Percentiles rank a stretch among this genome's conserved stretches.
These are phyloP conservation scores for Salix exigua DNA, from an alignment of 345 rosid genomes.

Conservation along the genomic window DNA sequence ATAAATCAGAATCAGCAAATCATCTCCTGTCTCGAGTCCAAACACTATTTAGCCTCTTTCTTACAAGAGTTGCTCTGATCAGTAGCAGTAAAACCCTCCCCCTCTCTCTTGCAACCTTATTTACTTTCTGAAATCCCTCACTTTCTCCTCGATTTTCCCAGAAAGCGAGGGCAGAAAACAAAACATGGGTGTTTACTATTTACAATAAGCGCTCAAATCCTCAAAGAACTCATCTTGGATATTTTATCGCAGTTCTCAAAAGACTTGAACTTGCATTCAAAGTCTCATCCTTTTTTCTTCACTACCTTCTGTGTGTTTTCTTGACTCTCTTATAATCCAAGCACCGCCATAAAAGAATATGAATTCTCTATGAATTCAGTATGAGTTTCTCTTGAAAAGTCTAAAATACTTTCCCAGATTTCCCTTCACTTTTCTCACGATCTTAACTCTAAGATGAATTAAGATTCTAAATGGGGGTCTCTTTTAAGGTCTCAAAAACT, in stretches of 20 bases:
- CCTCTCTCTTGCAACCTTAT: neutral
- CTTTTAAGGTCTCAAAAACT: conserved; percentile 64
- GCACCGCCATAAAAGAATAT: neutral
- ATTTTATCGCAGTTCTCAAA: neutral
- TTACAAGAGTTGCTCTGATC: neutral
- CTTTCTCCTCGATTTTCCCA: conserved; percentile 1
- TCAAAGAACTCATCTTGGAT: neutral
- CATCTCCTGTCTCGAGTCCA: no score
- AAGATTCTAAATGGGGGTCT: conserved; percentile 46
- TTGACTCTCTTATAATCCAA: neutral
- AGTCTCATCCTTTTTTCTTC: neutral
- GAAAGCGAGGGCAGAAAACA: neutral
- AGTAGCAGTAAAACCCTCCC: neutral
- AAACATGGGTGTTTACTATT: neutral
- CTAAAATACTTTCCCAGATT: conserved; percentile 27
- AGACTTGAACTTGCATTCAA: neutral
- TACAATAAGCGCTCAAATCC: conserved; percentile 1
- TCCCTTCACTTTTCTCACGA: neutral
- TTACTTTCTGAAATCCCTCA: neutral
- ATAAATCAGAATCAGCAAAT: no score
- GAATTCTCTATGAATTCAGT: neutral
- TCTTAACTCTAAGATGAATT: neutral
- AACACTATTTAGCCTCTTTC: no score
- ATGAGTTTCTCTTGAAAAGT: conserved; percentile 71
- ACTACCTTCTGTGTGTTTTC: neutral